These are phyloP conservation scores for Nannochloris sp. DNA, from an alignment of 139 green algal species.

Conservation along the genomic window DNA sequence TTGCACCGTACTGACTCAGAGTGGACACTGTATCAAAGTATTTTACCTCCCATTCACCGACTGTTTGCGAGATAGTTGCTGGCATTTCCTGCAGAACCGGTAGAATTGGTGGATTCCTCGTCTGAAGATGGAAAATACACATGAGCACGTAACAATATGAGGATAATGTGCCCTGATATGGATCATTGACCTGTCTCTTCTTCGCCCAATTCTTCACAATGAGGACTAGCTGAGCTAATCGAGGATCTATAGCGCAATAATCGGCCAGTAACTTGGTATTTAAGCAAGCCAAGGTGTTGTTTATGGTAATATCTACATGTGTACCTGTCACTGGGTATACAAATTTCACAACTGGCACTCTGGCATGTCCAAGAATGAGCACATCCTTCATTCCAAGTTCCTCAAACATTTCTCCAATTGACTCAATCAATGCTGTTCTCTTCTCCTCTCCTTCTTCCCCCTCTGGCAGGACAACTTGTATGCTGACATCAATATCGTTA, in stretches of 20 bases:
- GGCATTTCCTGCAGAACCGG: constrained; percentile 66
- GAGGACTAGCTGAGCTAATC: constrained; percentile 59
- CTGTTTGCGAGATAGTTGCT: constrained; percentile 25
- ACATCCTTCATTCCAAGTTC: constrained; percentile 50
- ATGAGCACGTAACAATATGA: constrained; percentile 90
- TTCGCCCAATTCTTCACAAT: constrained; percentile 93
- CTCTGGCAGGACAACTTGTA: constrained; percentile 37
- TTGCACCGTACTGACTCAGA: constrained; percentile 55
- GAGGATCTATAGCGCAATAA: constrained; percentile 67
- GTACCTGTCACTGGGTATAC: constrained; percentile 30
- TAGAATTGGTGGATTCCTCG: constrained; percentile 64
- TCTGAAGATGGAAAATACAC: constrained; percentile 77
- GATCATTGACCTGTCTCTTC: constrained; percentile 68
- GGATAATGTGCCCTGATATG: constrained; percentile 82
- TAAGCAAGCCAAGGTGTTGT: constrained; percentile 79
- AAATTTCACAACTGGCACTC: constrained; percentile 85
- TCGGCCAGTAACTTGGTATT: constrained; percentile 78
- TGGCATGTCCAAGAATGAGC: constrained; percentile 52
- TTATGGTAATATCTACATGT: constrained; percentile 67
- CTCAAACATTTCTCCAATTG: constrained; percentile 45
- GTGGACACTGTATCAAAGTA: constrained; percentile 54
- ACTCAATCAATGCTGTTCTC: constrained; percentile 44
- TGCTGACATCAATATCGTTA: constrained; percentile 73
- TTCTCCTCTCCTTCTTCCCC: constrained; percentile 9
- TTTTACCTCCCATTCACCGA: constrained; percentile 50